Base-by-base conservation (phyloP, 2,329 filamentous ascomycete genomes). In the Arachnomyces sp. region DNA sequence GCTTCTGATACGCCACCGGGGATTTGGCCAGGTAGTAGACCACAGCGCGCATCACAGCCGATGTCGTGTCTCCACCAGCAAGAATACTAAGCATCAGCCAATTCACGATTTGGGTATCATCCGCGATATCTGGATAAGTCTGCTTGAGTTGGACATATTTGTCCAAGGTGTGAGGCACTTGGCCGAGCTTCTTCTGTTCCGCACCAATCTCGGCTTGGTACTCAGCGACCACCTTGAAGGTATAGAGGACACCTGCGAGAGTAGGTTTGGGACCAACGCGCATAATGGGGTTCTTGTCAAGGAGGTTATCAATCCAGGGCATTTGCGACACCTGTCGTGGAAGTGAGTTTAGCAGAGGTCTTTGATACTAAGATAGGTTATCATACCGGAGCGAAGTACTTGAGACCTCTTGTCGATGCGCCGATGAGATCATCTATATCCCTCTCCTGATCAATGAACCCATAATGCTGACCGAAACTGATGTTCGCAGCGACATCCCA, bases 71-170 rank as follows among this genome's bases (percentile, higher is more conserved):
- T 2, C 57, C 57, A 4, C 63, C 63, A 6, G 62, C 62, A 32
- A 63, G 49, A n/a, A 65, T 51, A 36, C 49, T 53, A 18, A 49
- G 40, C 44, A 52, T 40, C 48, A 66, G 18, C 39, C 63, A 67
- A 15, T 54, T 55, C 8, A 68, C 44, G 7, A 67, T 59, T 25
- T 56, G 53, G 3, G 49, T 51, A 16, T 67, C 61, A 25, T 66
- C 50, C 2, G 67, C 59, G 2, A 54, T 42, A 4, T 64, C 57
- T 0, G 60, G 59, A 31, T 59, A 40, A 1, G 49, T 42, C 7
- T 54, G 44, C 45, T 66, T 61, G 2, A 60, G 56, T 9, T 66
- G 59, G n/a, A 70, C 55, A 39, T 67, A 68, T 29, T 59, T 57
- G 40, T 68, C 61, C 4, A 69, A 25, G 5, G 20, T 25, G 20